Percentiles rank a stretch among this genome's conserved stretches.
Evolutionary conservation across 768 basidiomycete species (phyloP).

Genomic region (Kwoniella heveanensis): DNA sequence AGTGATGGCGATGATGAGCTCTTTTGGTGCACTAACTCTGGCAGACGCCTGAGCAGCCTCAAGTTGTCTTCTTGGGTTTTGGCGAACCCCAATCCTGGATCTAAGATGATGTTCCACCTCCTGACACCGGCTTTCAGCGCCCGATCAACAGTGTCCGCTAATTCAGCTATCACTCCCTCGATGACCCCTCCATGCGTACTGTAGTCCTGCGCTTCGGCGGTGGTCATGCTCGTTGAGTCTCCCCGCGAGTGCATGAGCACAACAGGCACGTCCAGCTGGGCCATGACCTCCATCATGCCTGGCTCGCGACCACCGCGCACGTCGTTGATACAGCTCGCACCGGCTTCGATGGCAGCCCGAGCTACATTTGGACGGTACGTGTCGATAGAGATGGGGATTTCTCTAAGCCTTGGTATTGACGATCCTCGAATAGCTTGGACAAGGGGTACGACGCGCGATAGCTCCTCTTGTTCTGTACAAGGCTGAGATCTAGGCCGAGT

Average conservation of each 20-base stretch:
- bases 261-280: slow-evolving; percentile 71
- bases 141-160: slow-evolving; percentile 58
- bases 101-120: slow-evolving; percentile 84
- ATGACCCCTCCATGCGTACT: slow-evolving; percentile 61
- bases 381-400: slow-evolving; percentile 74
- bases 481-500: slow-evolving; percentile 69
- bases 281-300: slow-evolving; percentile 69
- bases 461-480: slow-evolving; percentile 71
- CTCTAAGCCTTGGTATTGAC: slow-evolving; percentile 24
- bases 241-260: slow-evolving; percentile 94
- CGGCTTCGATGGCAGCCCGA: slow-evolving; percentile 70
- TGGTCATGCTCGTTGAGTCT: slow-evolving; percentile 74
- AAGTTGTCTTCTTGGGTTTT: slow-evolving; percentile 77
- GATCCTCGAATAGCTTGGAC: slow-evolving; percentile 63
- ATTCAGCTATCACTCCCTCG: slow-evolving; percentile 69
- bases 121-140: slow-evolving; percentile 66
- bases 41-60: slow-evolving; percentile 64
- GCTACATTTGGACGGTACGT: slow-evolving; percentile 87
- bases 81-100: slow-evolving; percentile 94
- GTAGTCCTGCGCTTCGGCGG: slow-evolving; percentile 60
- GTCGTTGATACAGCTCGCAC: slow-evolving; percentile 93
- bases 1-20: no score
- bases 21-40: slow-evolving; percentile 58
- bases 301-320: slow-evolving; percentile 70
- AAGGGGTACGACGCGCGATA: slow-evolving; percentile 70